These are phyloP conservation scores for Lantana camara DNA, from an alignment of 257 asterid species.

Conservation along the genomic window DNA sequence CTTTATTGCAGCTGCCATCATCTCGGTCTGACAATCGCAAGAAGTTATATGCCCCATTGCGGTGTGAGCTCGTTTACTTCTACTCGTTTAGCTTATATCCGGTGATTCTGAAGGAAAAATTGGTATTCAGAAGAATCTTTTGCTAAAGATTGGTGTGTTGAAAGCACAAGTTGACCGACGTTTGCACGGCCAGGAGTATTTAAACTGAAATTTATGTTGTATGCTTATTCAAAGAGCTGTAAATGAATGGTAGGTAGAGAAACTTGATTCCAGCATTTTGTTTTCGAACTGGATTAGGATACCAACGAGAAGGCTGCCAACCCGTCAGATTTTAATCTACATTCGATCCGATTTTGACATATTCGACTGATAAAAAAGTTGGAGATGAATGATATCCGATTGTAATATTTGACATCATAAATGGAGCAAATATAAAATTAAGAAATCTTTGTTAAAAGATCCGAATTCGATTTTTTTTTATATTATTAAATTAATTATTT, in stretches of 20 bases:
- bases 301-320: conserved; percentile 11
- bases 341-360: no score
- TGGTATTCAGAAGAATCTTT: background rate
- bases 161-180: background rate
- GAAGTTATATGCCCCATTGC: no score
- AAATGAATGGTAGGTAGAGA: background rate
- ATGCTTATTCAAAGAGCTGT: background rate
- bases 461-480: no score
- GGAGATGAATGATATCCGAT: no score
- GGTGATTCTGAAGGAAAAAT: background rate
- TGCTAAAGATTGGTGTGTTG: background rate
- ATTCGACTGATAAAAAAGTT: no score
- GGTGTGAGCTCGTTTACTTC: no score
- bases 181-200: background rate
- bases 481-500: no score
- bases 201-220: background rate
- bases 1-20: conserved; percentile 20
- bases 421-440: no score
- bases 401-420: no score
- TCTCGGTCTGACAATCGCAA: background rate
- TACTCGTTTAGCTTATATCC: background rate
- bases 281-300: background rate
- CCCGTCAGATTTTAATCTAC: no score
- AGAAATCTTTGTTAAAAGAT: no score
- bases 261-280: background rate